Base-by-base conservation (phyloP, 495 filamentous ascomycete species). In the Hypomontagnella monticulosa region DNA sequence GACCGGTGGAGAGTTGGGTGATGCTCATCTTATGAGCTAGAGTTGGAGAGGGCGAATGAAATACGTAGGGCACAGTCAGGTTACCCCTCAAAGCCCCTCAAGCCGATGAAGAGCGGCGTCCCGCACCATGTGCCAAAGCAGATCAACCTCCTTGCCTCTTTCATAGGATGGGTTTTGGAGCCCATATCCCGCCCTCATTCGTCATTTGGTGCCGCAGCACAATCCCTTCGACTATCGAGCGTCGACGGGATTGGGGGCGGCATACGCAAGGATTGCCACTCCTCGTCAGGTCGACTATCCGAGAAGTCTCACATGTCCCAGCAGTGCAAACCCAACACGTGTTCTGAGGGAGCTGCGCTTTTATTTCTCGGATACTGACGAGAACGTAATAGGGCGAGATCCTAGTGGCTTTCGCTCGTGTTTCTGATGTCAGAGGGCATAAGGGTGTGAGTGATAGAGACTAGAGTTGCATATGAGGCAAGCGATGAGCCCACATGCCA, bases 361-460 rank as follows among this genome's bases (percentile, higher is more conserved):
- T 43, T 58, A 49, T 46, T 36, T 41, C 16, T 53, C 2, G 33
- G 44, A 62, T 58, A 55, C 54, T 46, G 60, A 38, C 42, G 33
- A 47, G 6, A 33, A 61, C 32, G 50, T 49, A 37, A 56, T 61
- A 49, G 56, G 40, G 63, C 19, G 44, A 61, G 42, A 44, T 59
- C 36, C 32, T 52, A 57, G 51, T 51, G 63, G 44, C 19, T 10
- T 65, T 38, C 15, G 15, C 34, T 42, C 10, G 12, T 20, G 8
- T 60, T 68, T 68, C 66, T 68, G 66, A 68, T 68, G 66, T 68
- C 66, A 68, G 66, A 63, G 46, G 16, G 36, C 58, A 58, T 62
- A 14, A 67, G 48, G 58, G 65, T 67, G 65, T 58, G 53, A 63
- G 42, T 44, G 49, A 50, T 67, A 62, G 65, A 67, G 58, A 43